Percentiles rank a stretch among this genome's conserved stretches.
Conservation (phyloP, 495 filamentous ascomycete genomes). For the Aspergillus affinis region DNA sequence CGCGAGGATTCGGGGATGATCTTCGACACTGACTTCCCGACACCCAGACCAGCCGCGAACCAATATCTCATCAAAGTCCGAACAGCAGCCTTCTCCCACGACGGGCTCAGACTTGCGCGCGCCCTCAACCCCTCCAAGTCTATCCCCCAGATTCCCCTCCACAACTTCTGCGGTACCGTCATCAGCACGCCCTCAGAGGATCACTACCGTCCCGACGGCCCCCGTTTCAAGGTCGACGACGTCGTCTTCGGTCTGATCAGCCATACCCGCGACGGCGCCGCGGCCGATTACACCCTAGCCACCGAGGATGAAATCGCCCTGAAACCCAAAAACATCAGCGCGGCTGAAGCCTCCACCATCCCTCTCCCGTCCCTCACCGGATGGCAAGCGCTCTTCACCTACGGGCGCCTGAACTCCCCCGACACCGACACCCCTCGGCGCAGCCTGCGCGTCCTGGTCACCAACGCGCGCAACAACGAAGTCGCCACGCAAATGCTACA, state of each 20-base stretch:
- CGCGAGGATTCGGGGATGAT: slow-evolving; percentile 27
- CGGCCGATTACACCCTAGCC: slow-evolving; percentile 51
- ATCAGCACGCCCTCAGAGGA: slow-evolving; percentile 48
- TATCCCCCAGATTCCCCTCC: slow-evolving; percentile 52
- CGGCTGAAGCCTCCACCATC: slow-evolving; percentile 51
- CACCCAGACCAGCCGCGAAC: slow-evolving; percentile 34
- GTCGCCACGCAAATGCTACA: slow-evolving; percentile 39
- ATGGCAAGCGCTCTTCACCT: slow-evolving; percentile 59
- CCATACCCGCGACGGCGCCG: slow-evolving; percentile 49
- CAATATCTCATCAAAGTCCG: slow-evolving; percentile 62
- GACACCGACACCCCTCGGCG: slow-evolving; percentile 8
- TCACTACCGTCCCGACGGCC: slow-evolving; percentile 29
- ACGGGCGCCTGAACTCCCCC: slow-evolving; percentile 38
- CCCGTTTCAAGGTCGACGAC: slow-evolving; percentile 49
- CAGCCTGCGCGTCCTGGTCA: slow-evolving; percentile 33
- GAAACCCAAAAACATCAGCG: slow-evolving; percentile 47
- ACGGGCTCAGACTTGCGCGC: slow-evolving; percentile 51
- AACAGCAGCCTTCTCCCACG: slow-evolving; percentile 55
- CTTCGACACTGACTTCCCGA: slow-evolving; percentile 39
- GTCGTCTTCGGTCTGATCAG: slow-evolving; percentile 53
- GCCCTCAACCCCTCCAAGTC: slow-evolving; percentile 42
- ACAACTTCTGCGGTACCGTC: slow-evolving; percentile 57
- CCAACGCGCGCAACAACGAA: slow-evolving; percentile 38
- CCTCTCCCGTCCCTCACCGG: slow-evolving; percentile 56
- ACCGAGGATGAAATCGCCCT: slow-evolving; percentile 49